Evolutionary conservation across 2,329 filamentous ascomycete species (phyloP), one percentile per base, ranked within the genome.

Genomic region (Aureobasidium subglaciale): DNA sequence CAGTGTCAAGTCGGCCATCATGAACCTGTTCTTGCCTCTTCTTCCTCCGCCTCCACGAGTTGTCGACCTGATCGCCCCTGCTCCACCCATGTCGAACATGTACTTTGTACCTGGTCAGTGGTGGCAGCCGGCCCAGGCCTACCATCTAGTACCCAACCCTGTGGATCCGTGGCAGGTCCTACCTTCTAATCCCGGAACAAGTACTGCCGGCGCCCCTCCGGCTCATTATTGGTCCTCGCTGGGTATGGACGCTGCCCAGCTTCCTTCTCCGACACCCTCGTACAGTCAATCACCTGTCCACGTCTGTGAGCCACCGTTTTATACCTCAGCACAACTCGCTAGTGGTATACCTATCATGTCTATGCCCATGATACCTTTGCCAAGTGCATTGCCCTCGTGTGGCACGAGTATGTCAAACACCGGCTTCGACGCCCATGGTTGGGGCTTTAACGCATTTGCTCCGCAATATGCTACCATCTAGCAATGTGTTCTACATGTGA

Each of bases 161-260:
- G 83, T 95, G 58, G 90, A 97, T 59, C 80, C 88, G 56, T 97
- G 92, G 92, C 90, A 87, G 71, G 84, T 96, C 63, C 78, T 96
- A 55, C 88, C 91, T 43, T 96, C 92, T 55, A 96, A 89, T 66
- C 88, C 90, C 50, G 89, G 85, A 70, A 83, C 88, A 52, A 77
- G 74, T 37, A 73, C 73, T 27, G 83, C 87, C 37, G 85, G 87
- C 30, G 86, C 86, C 55, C 89, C 93, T 68, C 85, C 84, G 54
- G 78, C 81, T 64, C 79, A 84, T 49, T 81, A 92, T 70, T 96
- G 91, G 91, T 82, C 86, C 59, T 85, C 81, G 68, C 85, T 95
- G 77, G 80, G 79, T 66, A 78, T 95, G 74, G 83, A 80, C 69
- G 86, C 91, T 58, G 78, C 86, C 25, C 74, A 80, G 54, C 75